A percentile compares a stretch with the other conserved stretches of the same genome.
phyloP scores from a whole-genome alignment of 768 basidiomycete species.

The Porpolomopsis calyptriformis region DNA sequence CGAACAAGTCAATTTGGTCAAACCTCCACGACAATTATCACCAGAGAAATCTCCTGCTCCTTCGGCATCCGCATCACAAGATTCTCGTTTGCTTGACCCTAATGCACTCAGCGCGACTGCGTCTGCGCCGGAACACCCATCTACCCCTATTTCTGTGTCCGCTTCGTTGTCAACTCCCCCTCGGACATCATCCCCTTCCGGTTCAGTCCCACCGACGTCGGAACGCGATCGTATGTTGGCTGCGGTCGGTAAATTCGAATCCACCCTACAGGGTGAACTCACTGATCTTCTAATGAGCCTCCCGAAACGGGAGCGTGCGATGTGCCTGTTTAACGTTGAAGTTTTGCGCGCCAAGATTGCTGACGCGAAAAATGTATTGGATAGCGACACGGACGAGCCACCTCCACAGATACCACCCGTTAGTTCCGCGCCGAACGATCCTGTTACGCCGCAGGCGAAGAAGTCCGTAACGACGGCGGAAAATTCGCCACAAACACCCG shows the following conservation, averaged over 20 bases:
- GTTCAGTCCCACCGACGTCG: constrained; percentile 44
- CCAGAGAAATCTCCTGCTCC: constrained; percentile 38
- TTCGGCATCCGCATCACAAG: constrained; percentile 43
- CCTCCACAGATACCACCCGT: constrained; percentile 14
- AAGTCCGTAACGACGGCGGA: constrained; percentile 32
- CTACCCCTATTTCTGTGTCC: constrained; percentile 71
- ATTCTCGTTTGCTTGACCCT: constrained; percentile 59
- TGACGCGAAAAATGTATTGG: constrained; percentile 75
- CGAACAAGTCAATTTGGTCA: constrained; percentile 47
- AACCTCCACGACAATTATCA: constrained; percentile 24
- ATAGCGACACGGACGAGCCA: constrained; percentile 44
- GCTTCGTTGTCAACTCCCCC: constrained; percentile 72
- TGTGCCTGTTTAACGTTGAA: constrained; percentile 85
- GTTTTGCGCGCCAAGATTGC: constrained; percentile 65
- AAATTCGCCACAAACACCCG: constrained; percentile 65
- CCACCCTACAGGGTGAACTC: constrained; percentile 48
- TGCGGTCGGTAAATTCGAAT: constrained; percentile 58
- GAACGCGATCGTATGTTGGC: constrained; percentile 67
- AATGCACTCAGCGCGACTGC: constrained; percentile 61
- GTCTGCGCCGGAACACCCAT: constrained; percentile 84
- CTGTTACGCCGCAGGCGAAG: constrained; percentile 58
- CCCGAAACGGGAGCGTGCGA: constrained; percentile 78
- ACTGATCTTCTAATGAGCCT: constrained; percentile 77
- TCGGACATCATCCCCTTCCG: constrained; percentile 72
- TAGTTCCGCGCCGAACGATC: constrained; percentile 15